phyloP scores from a whole-genome alignment of 129 eudicot species.

The Tanacetum coccineum region DNA sequence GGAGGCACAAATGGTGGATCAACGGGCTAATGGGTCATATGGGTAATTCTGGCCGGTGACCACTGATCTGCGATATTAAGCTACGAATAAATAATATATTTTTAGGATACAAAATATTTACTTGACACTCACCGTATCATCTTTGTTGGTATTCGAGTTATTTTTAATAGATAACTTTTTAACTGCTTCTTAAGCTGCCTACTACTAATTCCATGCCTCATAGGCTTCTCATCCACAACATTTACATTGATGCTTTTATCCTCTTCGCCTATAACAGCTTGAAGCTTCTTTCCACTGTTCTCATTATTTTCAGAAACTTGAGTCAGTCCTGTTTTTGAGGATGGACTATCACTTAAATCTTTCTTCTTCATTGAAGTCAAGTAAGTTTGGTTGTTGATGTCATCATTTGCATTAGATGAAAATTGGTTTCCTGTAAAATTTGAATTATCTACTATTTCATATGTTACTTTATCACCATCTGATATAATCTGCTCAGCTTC shows the following conservation, averaged over 20 bases:
- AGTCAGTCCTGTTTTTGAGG: not conserved
- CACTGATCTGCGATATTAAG: too few relatives aligned
- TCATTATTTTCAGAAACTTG: slow-evolving; percentile 35
- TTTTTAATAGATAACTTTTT: slow-evolving; percentile 28
- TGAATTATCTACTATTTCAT: slow-evolving; percentile 13
- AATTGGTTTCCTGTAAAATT: slow-evolving; percentile 12
- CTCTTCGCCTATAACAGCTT: slow-evolving; percentile 14
- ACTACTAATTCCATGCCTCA: slow-evolving; percentile 10
- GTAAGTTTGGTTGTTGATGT: not conserved
- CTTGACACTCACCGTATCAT: slow-evolving; percentile 6
- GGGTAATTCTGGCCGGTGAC: too few relatives aligned
- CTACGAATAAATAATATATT: too few relatives aligned
- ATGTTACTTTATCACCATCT: not conserved
- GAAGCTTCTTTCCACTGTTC: slow-evolving; percentile 24
- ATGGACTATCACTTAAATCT: slow-evolving; percentile 5
- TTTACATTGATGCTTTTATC: slow-evolving; percentile 16
- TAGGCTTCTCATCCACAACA: slow-evolving; percentile 5
- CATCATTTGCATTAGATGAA: not conserved
- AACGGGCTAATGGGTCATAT: too few relatives aligned
- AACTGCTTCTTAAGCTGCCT: slow-evolving; percentile 41
- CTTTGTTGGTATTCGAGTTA: not conserved
- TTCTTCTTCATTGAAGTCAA: slow-evolving; percentile 23
- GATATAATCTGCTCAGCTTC: not conserved
- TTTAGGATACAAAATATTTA: not conserved
- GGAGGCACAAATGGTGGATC: too few relatives aligned